These are phyloP conservation scores for Talaromyces sp. DNA, from an alignment of 2,329 filamentous ascomycete genomes.

Conservation along the genomic window DNA sequence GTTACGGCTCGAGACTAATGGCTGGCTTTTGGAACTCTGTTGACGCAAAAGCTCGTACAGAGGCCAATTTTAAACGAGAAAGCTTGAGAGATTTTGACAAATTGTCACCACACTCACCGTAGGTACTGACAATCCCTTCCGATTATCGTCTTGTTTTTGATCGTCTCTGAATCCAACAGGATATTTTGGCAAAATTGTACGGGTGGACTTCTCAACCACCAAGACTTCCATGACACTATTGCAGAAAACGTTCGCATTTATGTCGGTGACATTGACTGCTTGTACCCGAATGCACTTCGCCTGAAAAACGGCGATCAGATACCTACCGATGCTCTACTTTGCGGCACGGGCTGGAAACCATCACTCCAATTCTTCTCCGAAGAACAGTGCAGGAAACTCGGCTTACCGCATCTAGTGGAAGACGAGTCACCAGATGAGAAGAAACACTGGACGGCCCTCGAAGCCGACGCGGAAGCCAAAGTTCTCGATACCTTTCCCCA, in stretches of 20 bases:
- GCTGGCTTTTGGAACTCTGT: slow-evolving; percentile 13
- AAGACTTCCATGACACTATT: slow-evolving; percentile 15
- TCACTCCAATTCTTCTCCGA: slow-evolving; percentile 16
- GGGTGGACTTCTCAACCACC: slow-evolving; percentile 18
- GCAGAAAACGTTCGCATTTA: slow-evolving; percentile 16
- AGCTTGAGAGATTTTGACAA: slow-evolving; percentile 17
- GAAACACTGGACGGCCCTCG: slow-evolving; percentile 8
- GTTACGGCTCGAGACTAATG: slow-evolving; percentile 1
- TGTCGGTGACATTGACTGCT: slow-evolving; percentile 12
- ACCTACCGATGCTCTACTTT: slow-evolving; percentile 17
- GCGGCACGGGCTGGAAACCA: slow-evolving; percentile 14
- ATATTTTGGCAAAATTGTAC: slow-evolving; percentile 19
- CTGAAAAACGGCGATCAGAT: slow-evolving; percentile 11
- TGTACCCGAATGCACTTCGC: slow-evolving; percentile 6
- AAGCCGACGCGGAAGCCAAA: slow-evolving; percentile 11
- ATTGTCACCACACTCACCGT: slow-evolving; percentile 16
- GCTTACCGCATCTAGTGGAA: slow-evolving; percentile 12
- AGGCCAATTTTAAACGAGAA: slow-evolving; percentile 13
- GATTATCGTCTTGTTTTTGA: neutral
- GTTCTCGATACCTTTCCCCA: slow-evolving; percentile 13
- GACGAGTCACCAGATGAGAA: slow-evolving; percentile 6
- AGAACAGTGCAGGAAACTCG: slow-evolving; percentile 15
- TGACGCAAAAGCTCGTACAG: slow-evolving; percentile 12
- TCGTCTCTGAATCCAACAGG: slow-evolving; percentile 8
- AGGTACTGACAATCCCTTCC: slow-evolving; percentile 4